phyloP scores from a whole-genome alignment of 2,329 filamentous ascomycete genomes.

The Stromatinia cepivora region DNA sequence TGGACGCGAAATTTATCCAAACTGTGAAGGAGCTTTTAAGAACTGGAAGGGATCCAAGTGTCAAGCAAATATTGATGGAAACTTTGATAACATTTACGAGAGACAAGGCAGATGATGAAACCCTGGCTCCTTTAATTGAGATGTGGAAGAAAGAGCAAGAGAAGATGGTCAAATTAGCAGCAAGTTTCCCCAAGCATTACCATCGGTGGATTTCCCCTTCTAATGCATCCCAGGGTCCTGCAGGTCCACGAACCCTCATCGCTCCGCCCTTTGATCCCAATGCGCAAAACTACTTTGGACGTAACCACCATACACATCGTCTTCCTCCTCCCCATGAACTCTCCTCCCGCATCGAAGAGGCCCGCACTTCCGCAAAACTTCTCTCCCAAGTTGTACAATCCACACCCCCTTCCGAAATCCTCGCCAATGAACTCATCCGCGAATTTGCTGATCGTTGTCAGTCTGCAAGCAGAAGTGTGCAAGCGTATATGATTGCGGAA shows the following conservation, averaged over 20 bases:
- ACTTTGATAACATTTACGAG: conserved; percentile 77
- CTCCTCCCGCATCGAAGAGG: conserved; percentile 81
- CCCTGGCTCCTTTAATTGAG: conserved; percentile 65
- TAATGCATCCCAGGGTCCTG: conserved; percentile 23
- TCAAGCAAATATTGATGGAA: conserved; percentile 84
- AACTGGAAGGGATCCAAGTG: conserved; percentile 68
- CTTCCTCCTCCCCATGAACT: conserved; percentile 75
- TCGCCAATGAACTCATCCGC: conserved; percentile 82
- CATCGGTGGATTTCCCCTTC: not conserved
- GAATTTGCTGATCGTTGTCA: conserved; percentile 90
- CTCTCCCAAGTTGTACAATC: conserved; percentile 90
- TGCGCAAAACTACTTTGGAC: conserved; percentile 45
- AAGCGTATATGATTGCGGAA: conserved; percentile 78
- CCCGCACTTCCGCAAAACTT: conserved; percentile 84
- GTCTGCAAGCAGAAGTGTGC: conserved; percentile 76
- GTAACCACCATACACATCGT: conserved; percentile 48
- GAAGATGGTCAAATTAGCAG: conserved; percentile 52
- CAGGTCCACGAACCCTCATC: conserved; percentile 46
- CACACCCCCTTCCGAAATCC: conserved; percentile 73
- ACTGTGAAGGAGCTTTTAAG: conserved; percentile 74
- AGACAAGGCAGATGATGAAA: conserved; percentile 67
- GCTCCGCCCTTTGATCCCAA: conserved; percentile 48
- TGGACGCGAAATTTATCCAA: conserved; percentile 81
- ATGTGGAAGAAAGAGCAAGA: conserved; percentile 93
- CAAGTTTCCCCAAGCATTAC: conserved; percentile 24